Base-by-base conservation (phyloP, 805 yeast species). In the Pichia phayaonensis region DNA sequence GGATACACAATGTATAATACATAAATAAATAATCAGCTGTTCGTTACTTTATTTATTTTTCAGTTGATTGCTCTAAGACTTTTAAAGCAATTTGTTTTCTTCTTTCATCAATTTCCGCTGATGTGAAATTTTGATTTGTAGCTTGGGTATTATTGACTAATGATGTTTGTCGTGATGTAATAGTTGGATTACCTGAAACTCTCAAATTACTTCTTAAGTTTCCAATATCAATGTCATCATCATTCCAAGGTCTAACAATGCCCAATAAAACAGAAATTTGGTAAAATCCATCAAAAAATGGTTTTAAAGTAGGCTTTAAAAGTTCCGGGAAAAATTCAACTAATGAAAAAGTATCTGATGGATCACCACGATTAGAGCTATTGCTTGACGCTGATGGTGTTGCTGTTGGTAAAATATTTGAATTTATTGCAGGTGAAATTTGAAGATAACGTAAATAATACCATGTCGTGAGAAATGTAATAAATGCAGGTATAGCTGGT, bases 261-360 rank as follows among this genome's bases (percentile, higher is more conserved):
- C 79, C 77, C 20, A 81, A 56, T 41, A 67, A 67, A 3, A 67
- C 68, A 38, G 73, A 53, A 1, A 72, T 36, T 48, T 69, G 66
- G 56, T 73, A 79, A 23, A 68, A 50, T 6, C 61, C 62, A 42
- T 77, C 64, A 53, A 83, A 81, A 0, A 81, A 58, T 1, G 81
- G 79, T 34, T 72, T 70, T 45, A 88, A 63, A 24, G 75, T 54
- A 3, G 80, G 77, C 49, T 80, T 79, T 2, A 76, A 36, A 1
- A 76, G 62, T 45, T 74, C 80, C 0, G 97, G 97, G 79, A 90
- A 90, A 64, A 90, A 88, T 59, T 84, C 84, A 31, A 83, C 82
- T 54, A 90, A 74, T 49, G 86, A 81, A 71, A 90, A 90, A 1
- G 92, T 85, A 57, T 90, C 97, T 0, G 94, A 83, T 0, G 97